Percentiles rank a stretch among this genome's conserved stretches.
phyloP scores from a whole-genome alignment of 2,329 filamentous ascomycete genomes.

The Camillea tinctor region DNA sequence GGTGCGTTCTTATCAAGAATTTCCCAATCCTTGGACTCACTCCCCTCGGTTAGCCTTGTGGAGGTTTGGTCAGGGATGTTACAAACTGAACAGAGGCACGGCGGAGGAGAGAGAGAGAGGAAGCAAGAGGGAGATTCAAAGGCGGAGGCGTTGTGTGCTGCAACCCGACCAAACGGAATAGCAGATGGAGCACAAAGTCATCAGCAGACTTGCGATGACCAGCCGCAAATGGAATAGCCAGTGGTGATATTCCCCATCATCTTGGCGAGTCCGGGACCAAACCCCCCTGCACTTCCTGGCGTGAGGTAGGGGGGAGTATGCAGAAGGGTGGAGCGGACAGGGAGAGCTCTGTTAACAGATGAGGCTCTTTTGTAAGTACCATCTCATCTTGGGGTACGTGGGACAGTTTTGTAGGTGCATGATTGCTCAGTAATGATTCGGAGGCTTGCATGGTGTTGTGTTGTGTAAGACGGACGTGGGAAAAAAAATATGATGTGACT shows the following conservation, averaged over 20 bases:
- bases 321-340: background rate
- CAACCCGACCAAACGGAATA: slow-evolving; percentile 26
- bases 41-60: slow-evolving; percentile 15
- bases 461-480: background rate
- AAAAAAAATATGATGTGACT: background rate
- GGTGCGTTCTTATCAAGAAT: slow-evolving; percentile 25
- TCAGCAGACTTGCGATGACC: slow-evolving; percentile 19
- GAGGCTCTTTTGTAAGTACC: slow-evolving; percentile 28
- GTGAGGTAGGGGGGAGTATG: background rate
- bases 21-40: slow-evolving; percentile 16
- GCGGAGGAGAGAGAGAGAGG: background rate
- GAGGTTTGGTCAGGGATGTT: slow-evolving; percentile 5
- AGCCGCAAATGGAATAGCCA: slow-evolving; percentile 25
- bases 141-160: slow-evolving; percentile 8
- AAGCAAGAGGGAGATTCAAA: background rate
- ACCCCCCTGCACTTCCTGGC: slow-evolving; percentile 5
- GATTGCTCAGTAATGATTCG: slow-evolving; percentile 2
- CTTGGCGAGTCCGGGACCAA: slow-evolving; percentile 8
- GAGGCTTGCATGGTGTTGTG: background rate
- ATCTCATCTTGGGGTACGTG: background rate
- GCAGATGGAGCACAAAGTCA: slow-evolving; percentile 18
- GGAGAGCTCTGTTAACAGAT: slow-evolving; percentile 21
- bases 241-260: slow-evolving; percentile 20
- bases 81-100: background rate
- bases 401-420: background rate